Percentiles rank a stretch among this genome's conserved stretches.
phyloP scores from a whole-genome alignment of 2,329 filamentous ascomycete genomes.

The Fusarium metavorans region DNA sequence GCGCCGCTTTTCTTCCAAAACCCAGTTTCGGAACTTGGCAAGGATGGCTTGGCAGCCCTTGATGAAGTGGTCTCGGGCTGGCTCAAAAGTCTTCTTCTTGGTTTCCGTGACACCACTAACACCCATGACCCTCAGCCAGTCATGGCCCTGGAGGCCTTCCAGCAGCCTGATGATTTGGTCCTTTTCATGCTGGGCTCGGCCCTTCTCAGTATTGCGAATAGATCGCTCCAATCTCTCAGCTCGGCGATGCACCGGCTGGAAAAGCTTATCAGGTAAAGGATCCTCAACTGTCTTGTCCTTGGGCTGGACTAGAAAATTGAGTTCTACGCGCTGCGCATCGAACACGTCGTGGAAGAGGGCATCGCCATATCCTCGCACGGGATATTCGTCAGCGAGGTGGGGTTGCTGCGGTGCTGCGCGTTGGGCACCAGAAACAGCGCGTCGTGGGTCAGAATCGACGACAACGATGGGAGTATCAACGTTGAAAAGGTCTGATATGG shows the following conservation, averaged over 20 bases:
- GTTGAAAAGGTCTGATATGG: slow-evolving; percentile 74
- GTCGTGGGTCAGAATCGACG: slow-evolving; percentile 63
- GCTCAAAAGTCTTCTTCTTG: slow-evolving; percentile 87
- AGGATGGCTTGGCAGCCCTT: slow-evolving; percentile 84
- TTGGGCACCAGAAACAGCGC: slow-evolving; percentile 40
- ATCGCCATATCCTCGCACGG: slow-evolving; percentile 67
- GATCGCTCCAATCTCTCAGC: slow-evolving; percentile 71
- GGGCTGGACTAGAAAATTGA: slow-evolving; percentile 63
- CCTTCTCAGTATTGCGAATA: slow-evolving; percentile 73
- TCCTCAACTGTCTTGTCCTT: slow-evolving; percentile 61
- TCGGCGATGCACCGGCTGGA: slow-evolving; percentile 66
- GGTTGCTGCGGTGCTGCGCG: slow-evolving; percentile 47
- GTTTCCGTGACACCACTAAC: slow-evolving; percentile 87
- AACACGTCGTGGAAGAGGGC: slow-evolving; percentile 67
- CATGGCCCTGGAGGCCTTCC: slow-evolving; percentile 87
- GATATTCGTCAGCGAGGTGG: slow-evolving; percentile 47
- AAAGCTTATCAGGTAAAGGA: slow-evolving; percentile 67
- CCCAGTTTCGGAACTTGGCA: slow-evolving; percentile 90
- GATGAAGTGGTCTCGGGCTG: slow-evolving; percentile 87
- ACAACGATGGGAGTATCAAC: slow-evolving; percentile 80
- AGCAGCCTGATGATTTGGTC: slow-evolving; percentile 75
- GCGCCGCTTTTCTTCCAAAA: slow-evolving; percentile 86
- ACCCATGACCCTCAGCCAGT: slow-evolving; percentile 94
- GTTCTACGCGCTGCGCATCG: slow-evolving; percentile 68
- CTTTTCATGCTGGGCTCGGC: slow-evolving; percentile 74